Conservation (phyloP, 257 asterid genomes). For the Petunia axillaris region DNA sequence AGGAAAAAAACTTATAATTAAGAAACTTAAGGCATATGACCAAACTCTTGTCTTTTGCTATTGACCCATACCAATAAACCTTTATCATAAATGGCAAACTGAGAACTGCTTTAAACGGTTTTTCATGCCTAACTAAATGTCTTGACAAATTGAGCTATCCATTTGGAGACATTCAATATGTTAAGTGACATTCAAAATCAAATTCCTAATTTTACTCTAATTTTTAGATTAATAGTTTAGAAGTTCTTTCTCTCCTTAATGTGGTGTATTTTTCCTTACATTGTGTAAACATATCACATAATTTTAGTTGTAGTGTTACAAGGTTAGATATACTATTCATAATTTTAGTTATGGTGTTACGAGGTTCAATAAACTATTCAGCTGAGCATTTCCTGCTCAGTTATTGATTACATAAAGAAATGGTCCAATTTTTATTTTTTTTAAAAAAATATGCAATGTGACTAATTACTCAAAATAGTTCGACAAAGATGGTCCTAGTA, state of each 20-base stretch:
- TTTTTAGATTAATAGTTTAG: too few species aligned
- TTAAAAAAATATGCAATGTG: background rate
- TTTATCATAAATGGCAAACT: background rate
- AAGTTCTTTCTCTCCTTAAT: too few species aligned
- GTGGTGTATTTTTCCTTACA: background rate
- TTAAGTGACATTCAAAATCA: background rate
- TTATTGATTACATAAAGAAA: too few species aligned
- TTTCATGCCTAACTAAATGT: background rate
- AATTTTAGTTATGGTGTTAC: too few species aligned
- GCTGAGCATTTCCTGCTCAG: too few species aligned
- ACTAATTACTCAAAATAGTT: constrained; percentile 14
- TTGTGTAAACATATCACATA: background rate
- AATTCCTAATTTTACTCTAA: background rate
- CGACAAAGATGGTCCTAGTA: background rate
- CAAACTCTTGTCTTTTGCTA: constrained; percentile 1
- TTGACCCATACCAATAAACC: background rate
- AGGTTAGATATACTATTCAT: too few species aligned
- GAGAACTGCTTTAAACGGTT: background rate
- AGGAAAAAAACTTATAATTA: background rate
- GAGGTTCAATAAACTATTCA: too few species aligned
- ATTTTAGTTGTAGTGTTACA: background rate
- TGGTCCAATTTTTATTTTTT: background rate
- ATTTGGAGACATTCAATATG: background rate
- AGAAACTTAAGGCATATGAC: background rate
- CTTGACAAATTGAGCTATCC: background rate